phyloP scores from a whole-genome alignment of 495 filamentous ascomycete genomes.

The Aspergillus leporis region DNA sequence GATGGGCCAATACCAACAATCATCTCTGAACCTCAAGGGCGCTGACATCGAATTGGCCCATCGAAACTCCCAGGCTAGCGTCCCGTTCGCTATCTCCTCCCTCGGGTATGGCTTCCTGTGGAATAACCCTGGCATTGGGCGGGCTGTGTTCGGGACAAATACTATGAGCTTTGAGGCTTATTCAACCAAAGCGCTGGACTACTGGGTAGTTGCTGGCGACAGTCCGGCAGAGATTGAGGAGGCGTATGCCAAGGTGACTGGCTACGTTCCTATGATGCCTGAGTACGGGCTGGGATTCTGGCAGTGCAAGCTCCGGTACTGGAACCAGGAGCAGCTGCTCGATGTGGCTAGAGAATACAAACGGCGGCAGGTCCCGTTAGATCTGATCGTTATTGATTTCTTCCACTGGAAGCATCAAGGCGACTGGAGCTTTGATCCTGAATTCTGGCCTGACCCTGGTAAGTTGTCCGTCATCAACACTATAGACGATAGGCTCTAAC shows the following conservation, averaged over 20 bases:
- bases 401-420: conserved; percentile 64
- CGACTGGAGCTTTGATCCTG: conserved; percentile 58
- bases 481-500: conserved; percentile 6
- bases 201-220: conserved; percentile 59
- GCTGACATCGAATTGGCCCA: conserved; percentile 58
- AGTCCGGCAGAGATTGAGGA: conserved; percentile 52
- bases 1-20: conserved; percentile 65
- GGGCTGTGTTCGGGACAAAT: conserved; percentile 57
- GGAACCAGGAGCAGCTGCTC: conserved; percentile 58
- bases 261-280: conserved; percentile 60
- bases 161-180: conserved; percentile 59
- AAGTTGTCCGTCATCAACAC: conserved; percentile 9
- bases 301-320: conserved; percentile 62
- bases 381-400: conserved; percentile 61
- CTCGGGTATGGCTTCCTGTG: conserved; percentile 59
- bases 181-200: conserved; percentile 54
- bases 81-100: conserved; percentile 56
- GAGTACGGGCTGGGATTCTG: conserved; percentile 63
- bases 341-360: conserved; percentile 55
- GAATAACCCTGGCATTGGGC: conserved; percentile 59
- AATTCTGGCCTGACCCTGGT: conserved; percentile 59
- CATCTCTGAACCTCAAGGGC: conserved; percentile 56
- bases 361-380: conserved; percentile 48
- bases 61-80: conserved; percentile 60
- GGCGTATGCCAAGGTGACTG: conserved; percentile 51